These are phyloP conservation scores for Pestalotiopsis sp. DNA, from an alignment of 2,329 filamentous ascomycete species.

Conservation along the genomic window DNA sequence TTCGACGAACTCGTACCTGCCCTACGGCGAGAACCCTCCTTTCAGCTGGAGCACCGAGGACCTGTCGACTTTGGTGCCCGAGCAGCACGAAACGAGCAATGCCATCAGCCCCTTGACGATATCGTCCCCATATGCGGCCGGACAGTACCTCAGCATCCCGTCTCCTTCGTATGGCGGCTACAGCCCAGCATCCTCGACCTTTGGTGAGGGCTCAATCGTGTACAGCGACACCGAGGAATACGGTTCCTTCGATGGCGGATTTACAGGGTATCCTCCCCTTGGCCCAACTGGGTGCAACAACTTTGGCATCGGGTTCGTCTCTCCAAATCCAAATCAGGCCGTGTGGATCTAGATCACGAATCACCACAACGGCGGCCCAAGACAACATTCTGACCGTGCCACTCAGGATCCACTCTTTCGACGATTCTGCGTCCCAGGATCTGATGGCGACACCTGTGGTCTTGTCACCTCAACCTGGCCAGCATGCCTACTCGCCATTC, in stretches of 20 bases:
- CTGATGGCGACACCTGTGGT: slow-evolving; percentile 21
- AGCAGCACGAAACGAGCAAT: slow-evolving; percentile 44
- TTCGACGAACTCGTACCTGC: slow-evolving; percentile 47
- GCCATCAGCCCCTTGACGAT: slow-evolving; percentile 59
- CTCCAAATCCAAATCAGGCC: slow-evolving; percentile 56
- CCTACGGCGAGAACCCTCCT: slow-evolving; percentile 57
- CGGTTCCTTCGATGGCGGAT: slow-evolving; percentile 49
- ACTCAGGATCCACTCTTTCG: slow-evolving; percentile 52
- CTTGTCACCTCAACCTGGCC: slow-evolving; percentile 38
- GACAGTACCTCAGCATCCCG: slow-evolving; percentile 66
- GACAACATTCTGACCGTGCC: slow-evolving; percentile 56
- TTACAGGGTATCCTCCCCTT: slow-evolving; percentile 49
- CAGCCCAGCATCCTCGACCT: slow-evolving; percentile 66
- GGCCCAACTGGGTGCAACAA: slow-evolving; percentile 43
- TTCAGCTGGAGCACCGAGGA: slow-evolving; percentile 69
- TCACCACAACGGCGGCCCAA: slow-evolving; percentile 43
- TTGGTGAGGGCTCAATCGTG: slow-evolving; percentile 61
- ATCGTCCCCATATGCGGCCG: slow-evolving; percentile 56
- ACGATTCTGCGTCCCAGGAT: slow-evolving; percentile 38
- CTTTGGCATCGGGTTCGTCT: slow-evolving; percentile 63
- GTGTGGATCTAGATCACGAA: slow-evolving; percentile 58
- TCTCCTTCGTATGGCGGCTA: slow-evolving; percentile 63
- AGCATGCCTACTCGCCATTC: slow-evolving; percentile 47
- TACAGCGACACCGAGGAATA: slow-evolving; percentile 67
- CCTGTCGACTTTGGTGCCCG: slow-evolving; percentile 56